phyloP scores from a whole-genome alignment of 2,329 filamentous ascomycete genomes.

The Ascochyta koolunga region DNA sequence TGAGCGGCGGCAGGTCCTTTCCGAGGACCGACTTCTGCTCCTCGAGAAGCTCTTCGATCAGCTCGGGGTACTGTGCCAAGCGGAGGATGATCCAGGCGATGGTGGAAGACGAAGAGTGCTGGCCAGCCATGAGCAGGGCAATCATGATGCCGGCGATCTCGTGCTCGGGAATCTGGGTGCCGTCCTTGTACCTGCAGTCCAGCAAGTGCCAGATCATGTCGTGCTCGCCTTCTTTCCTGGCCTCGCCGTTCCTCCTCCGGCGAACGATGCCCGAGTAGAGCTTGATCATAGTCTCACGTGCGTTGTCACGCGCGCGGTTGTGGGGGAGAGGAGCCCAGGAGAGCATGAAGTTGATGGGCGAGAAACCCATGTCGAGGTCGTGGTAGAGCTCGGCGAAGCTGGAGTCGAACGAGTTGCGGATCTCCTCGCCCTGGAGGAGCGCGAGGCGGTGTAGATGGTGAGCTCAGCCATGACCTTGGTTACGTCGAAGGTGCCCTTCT shows the following conservation, averaged over 20 bases:
- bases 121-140: constrained; percentile 87
- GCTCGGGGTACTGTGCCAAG: constrained; percentile 76
- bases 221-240: constrained; percentile 54
- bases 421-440: constrained; percentile 85
- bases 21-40: constrained; percentile 81
- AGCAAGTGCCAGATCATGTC: constrained; percentile 94
- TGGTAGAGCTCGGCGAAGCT: constrained; percentile 83
- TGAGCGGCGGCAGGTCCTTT: constrained; percentile 73
- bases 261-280: constrained; percentile 84
- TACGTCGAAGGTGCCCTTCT: constrained; percentile 73
- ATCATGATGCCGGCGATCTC: constrained; percentile 95
- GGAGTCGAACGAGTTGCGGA: constrained; percentile 79
- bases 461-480: constrained; percentile 80
- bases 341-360: constrained; percentile 86
- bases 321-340: constrained; percentile 89
- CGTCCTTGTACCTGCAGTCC: constrained; percentile 84
- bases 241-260: constrained; percentile 65
- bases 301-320: constrained; percentile 80
- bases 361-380: constrained; percentile 89
- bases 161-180: constrained; percentile 76
- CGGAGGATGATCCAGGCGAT: constrained; percentile 84
- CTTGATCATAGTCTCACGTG: constrained; percentile 79
- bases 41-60: constrained; percentile 79
- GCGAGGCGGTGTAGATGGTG: constrained; percentile 88
- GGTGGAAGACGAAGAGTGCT: constrained; percentile 86